Conservation (phyloP, 108 stramenopile genomes). For the Pelagomonas calceolata region DNA sequence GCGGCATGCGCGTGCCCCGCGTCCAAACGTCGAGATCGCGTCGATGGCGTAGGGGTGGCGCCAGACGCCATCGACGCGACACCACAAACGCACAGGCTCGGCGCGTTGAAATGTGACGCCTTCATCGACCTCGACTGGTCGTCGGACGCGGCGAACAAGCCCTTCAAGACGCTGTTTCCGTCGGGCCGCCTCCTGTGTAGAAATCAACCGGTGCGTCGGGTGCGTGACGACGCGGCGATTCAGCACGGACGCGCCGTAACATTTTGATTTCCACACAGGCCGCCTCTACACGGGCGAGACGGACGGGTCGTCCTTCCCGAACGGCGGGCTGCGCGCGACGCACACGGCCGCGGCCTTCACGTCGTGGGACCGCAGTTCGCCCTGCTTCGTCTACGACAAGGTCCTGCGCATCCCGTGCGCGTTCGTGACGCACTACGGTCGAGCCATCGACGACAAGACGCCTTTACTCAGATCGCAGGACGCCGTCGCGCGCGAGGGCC, state of each 20-base stretch:
- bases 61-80: no score
- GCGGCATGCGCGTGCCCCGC: not conserved
- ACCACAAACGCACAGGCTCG: no score
- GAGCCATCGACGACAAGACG: constrained; percentile 28
- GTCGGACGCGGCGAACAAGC: not conserved
- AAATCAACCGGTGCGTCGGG: no score
- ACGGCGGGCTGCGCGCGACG: constrained; percentile 31
- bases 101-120: not conserved
- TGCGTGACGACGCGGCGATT: no score
- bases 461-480: constrained; percentile 22
- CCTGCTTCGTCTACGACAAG: constrained; percentile 21
- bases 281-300: constrained; percentile 18
- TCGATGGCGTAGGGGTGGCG: no score
- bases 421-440: constrained; percentile 22
- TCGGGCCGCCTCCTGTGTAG: not conserved
- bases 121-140: not conserved
- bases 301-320: constrained; percentile 34
- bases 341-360: constrained; percentile 23
- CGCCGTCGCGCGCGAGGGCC: constrained; percentile 19
- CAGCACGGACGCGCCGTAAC: no score
- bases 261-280: no score
- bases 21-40: no score
- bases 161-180: not conserved
- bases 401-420: constrained; percentile 22
- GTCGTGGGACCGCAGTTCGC: constrained; percentile 13